Base-by-base conservation (phyloP, 2,329 filamentous ascomycete species). In the Zymoseptoria ardabiliae region DNA sequence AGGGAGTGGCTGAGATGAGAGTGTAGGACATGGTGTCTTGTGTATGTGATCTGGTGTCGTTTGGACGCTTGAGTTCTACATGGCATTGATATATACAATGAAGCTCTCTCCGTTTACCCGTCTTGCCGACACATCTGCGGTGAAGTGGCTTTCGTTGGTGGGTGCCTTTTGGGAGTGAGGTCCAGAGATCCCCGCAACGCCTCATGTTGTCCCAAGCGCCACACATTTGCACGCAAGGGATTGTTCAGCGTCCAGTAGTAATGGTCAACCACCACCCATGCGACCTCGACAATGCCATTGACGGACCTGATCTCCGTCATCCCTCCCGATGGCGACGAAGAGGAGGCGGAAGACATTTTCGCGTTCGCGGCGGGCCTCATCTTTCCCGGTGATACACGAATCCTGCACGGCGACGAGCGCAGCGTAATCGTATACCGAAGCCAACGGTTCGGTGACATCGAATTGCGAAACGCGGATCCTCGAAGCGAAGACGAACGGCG, bases 311-410 rank as follows among this genome's bases (percentile, higher is more conserved):
- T 73, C 22, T 64, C 59, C 19, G 62, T 70, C 13, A 60, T 70
- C 13, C 55, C 63, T 1, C 63, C 66, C 1, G 65, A 67, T 19
- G 35, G 23, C 7, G 64, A 64, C 10, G 66, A 68, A 50, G 66
- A 68, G 50, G 63, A 69, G 13, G 58, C 63, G 9, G 68, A 71
- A 56, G 69, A 71, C 71, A 81, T 82, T 65, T 80, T 90, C 67
- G 75, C 77, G 35, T 77, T 78, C 30, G 78, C 83, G 0, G 79
- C 88, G 1, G 83, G 81, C 62, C 78, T 85, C 63, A 82, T 89
- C 70, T 89, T 89, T 75, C 81, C 84, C 3, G 85, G 89, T 71
- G 86, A 90, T 73, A 76, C 85, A 56, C 80, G 79, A 59, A 86
- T 84, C 74, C 80, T 82, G 71, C 86, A 90, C 72, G 86, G 87